Percentiles rank a stretch among this genome's conserved stretches.
Conservation (phyloP, 805 yeast genomes). For the Candida railenensis region DNA sequence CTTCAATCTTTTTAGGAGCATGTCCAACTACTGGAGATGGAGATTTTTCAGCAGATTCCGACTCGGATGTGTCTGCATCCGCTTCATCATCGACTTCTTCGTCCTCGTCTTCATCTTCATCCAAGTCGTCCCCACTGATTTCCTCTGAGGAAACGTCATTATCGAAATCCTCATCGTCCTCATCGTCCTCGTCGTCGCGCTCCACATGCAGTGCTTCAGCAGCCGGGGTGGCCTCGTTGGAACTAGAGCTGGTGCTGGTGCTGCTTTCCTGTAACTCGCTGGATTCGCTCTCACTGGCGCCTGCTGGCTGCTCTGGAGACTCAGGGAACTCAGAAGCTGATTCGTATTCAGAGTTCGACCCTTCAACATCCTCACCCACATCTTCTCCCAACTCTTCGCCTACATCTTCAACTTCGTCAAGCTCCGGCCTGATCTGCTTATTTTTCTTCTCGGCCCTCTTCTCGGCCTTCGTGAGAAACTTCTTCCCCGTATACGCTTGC, state of each 20-base stretch:
- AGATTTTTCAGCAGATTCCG: slow-evolving; percentile 1
- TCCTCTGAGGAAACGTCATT: slow-evolving; percentile 9
- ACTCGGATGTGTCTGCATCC: slow-evolving; percentile 6
- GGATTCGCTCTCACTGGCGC: not conserved
- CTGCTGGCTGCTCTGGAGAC: not conserved
- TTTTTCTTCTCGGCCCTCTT: slow-evolving; percentile 28
- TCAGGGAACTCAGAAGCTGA: slow-evolving; percentile 30
- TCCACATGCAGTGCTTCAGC: slow-evolving; percentile 8
- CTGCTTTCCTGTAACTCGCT: no score
- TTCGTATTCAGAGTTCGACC: slow-evolving; percentile 25
- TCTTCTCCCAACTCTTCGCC: slow-evolving; percentile 11
- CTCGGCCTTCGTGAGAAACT: slow-evolving; percentile 49
- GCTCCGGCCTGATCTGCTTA: slow-evolving; percentile 7
- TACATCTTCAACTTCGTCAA: slow-evolving; percentile 1
- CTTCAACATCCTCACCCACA: slow-evolving; percentile 10
- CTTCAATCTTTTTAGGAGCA: slow-evolving; percentile 2
- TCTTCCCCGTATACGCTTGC: slow-evolving; percentile 55
- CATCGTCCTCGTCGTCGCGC: slow-evolving; percentile 12
- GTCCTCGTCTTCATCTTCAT: slow-evolving; percentile 9
- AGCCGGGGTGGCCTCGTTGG: slow-evolving; percentile 1
- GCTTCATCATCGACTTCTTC: slow-evolving; percentile 3
- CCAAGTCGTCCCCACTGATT: slow-evolving; percentile 9
- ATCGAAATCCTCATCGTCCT: slow-evolving; percentile 5
- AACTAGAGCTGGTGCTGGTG: no score
- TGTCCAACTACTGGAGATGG: not conserved